phyloP scores from a whole-genome alignment of 2,329 filamentous ascomycete genomes.

The Colletotrichum orchidophilum region DNA sequence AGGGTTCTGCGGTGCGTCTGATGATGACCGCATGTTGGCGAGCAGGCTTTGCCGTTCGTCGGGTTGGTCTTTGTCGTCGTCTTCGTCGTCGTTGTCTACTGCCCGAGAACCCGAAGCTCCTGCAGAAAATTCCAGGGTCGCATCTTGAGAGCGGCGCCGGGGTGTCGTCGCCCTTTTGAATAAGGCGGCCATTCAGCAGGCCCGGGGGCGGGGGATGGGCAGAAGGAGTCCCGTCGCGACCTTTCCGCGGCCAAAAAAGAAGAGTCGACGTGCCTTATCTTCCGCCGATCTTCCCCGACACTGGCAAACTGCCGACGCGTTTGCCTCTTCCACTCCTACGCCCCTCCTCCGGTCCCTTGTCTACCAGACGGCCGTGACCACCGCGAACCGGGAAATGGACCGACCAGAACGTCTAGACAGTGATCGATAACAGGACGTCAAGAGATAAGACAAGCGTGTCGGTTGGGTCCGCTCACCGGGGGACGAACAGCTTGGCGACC shows the following conservation, averaged over 20 bases:
- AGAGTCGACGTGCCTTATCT: slow-evolving; percentile 8
- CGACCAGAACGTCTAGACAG: background rate
- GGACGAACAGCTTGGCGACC: background rate
- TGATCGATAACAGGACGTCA: background rate
- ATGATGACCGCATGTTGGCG: slow-evolving; percentile 26
- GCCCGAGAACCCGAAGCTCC: background rate
- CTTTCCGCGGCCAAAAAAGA: slow-evolving; percentile 16
- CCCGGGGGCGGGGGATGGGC: background rate
- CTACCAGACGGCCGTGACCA: background rate
- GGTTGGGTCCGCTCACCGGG: background rate
- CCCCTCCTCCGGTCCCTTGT: background rate
- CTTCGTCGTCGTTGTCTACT: background rate
- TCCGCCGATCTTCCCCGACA: slow-evolving; percentile 16
- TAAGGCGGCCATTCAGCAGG: background rate
- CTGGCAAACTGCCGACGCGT: background rate
- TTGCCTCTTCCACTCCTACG: background rate
- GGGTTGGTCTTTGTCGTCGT: background rate
- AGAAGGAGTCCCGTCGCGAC: no score
- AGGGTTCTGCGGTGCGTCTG: slow-evolving; percentile 7
- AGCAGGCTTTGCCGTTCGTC: slow-evolving; percentile 19
- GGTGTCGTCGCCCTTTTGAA: slow-evolving; percentile 22
- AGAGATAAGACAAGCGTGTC: background rate
- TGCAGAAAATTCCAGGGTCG: background rate
- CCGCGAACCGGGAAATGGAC: background rate
- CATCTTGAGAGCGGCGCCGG: background rate